Conservation (phyloP, 83 land plant genomes). For the Diphasiastrum complanatum region DNA sequence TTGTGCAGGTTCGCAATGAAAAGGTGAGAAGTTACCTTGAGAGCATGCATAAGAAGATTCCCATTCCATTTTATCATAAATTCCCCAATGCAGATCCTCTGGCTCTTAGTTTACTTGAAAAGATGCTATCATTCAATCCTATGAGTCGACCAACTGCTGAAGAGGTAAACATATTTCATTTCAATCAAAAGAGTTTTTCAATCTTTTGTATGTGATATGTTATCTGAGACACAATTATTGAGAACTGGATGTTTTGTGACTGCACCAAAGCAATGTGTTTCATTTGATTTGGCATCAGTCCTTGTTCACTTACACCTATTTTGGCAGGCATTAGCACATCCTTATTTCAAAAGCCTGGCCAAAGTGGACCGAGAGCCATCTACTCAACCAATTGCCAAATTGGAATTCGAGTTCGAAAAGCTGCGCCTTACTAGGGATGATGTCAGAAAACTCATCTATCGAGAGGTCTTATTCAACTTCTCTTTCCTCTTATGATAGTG, state of each 20-base stretch:
- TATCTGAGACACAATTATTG: too few species aligned
- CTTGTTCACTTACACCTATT: background rate
- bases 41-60: conserved; percentile 8
- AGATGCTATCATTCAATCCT: conserved; percentile 9
- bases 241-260: background rate
- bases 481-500: too few species aligned
- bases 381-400: conserved; percentile 11
- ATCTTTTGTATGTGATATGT: too few species aligned
- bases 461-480: conserved; percentile 5
- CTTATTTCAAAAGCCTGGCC: conserved; percentile 19
- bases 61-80: conserved; percentile 9
- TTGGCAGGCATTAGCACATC: conserved; percentile 15
- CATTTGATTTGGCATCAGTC: background rate
- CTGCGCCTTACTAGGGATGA: conserved; percentile 10
- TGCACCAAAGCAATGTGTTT: background rate
- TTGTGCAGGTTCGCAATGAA: conserved; percentile 11
- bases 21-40: conserved; percentile 14
- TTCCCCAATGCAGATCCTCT: conserved; percentile 17
- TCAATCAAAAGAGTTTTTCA: too few species aligned
- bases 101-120: conserved; percentile 6
- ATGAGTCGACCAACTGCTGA: conserved; percentile 10
- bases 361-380: conserved; percentile 17
- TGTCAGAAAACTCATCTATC: conserved; percentile 23
- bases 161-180: background rate
- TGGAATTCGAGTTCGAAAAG: conserved; percentile 27